These are phyloP conservation scores for Claviceps sorghi DNA, from an alignment of 2,329 filamentous ascomycete genomes.

Conservation along the genomic window DNA sequence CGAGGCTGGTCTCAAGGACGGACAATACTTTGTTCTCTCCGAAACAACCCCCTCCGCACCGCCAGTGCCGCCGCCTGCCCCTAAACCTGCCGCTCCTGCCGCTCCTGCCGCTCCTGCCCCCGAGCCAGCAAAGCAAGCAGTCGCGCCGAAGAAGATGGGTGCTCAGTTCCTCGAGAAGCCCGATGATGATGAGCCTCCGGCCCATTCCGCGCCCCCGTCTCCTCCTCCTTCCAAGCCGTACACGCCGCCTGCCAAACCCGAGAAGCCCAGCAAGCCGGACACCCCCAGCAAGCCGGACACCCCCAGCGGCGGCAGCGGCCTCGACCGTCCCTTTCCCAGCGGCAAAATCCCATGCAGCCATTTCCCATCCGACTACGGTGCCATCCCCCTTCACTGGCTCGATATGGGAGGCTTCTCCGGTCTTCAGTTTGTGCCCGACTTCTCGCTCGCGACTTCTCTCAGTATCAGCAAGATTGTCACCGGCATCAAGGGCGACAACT, in stretches of 20 bases:
- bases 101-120: conserved; percentile 22
- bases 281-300: neutral
- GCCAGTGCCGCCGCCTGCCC: neutral
- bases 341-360: conserved; percentile 53
- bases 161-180: conserved; percentile 6
- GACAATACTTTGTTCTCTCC: conserved; percentile 53
- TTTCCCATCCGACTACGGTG: conserved; percentile 74
- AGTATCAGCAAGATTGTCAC: conserved; percentile 53
- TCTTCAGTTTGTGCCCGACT: conserved; percentile 50
- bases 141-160: neutral
- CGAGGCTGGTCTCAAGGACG: conserved; percentile 54
- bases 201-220: conserved; percentile 8
- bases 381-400: conserved; percentile 54
- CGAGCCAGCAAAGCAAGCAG: conserved; percentile 11
- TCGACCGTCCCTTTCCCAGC: conserved; percentile 59
- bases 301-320: conserved; percentile 22
- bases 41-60: conserved; percentile 37
- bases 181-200: neutral
- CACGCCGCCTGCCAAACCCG: conserved; percentile 11
- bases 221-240: conserved; percentile 11
- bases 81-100: conserved; percentile 11
- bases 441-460: conserved; percentile 26
- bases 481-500: conserved; percentile 44
- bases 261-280: neutral
- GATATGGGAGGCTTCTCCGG: conserved; percentile 63